Base-by-base conservation (phyloP, 2,329 filamentous ascomycete genomes). In the Fonsecaea nubica region DNA sequence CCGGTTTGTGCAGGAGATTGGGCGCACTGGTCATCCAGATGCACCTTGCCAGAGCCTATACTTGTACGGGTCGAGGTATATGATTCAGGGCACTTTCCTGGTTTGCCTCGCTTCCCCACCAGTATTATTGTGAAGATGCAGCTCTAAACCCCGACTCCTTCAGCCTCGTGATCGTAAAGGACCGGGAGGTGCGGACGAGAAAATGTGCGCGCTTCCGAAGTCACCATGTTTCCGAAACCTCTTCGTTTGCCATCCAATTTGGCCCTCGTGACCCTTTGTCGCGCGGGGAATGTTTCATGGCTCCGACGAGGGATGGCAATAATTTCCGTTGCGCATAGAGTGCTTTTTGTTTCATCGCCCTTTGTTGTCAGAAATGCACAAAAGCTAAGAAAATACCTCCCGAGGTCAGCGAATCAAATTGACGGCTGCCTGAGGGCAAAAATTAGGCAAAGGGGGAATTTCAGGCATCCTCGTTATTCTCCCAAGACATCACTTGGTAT, bases 91-190 rank as follows among this genome's bases (percentile, higher is more conserved):
- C 25, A 25, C 25, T 25, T 25, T 25, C 25, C 36, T 40, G 10
- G 12, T 13, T 45, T 33, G 10, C 21, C 25, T 50, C 45, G 30
- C 25, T 25, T 30, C n/a, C 10, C 33, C 15, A 15, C 38, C 32
- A 25, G 25, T 25, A 25, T 25, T 8, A n/a, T 18, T 13, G 45
- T 7, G 40, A 50, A 50, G 25, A 18, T 21, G 21, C 40, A 15
- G 2, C 8, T 25, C 21, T 50, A 21, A 50, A 30, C n/a, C 30
- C 57, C 57, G 57, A 5, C 25, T 25, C 25, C 57, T 18, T 35
- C 57, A 59, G 45, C 38, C 57, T 45, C 57, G 40, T 59, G 57
- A 45, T 38, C 33, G 42, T 12, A 25, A 35, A 36, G 25, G 18
- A 50, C n/a, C 38, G 57, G 57, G 33, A 36, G 25, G 38, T 18